A percentile compares a stretch with the other conserved stretches of the same genome.
These are phyloP conservation scores for Stemphylium vesicarium DNA, from an alignment of 2,329 filamentous ascomycete species.

Conservation along the genomic window DNA sequence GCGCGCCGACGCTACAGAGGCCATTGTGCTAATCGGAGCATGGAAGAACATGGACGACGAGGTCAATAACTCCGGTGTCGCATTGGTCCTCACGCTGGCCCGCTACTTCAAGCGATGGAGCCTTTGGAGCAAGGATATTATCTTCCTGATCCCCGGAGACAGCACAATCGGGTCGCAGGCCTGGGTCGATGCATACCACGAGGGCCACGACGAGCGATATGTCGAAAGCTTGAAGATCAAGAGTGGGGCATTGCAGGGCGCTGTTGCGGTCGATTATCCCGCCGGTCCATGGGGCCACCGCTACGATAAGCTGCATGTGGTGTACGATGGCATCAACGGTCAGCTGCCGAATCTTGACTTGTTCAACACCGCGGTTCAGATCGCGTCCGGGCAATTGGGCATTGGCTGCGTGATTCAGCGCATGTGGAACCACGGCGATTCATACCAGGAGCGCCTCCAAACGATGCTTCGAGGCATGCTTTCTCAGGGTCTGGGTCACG, in stretches of 20 bases:
- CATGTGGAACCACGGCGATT: conserved; percentile 78
- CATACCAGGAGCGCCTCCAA: conserved; percentile 79
- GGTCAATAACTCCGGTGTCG: conserved; percentile 85
- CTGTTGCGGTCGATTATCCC: conserved; percentile 91
- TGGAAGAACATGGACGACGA: conserved; percentile 83
- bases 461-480: conserved; percentile 94
- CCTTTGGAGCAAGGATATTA: conserved; percentile 98
- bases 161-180: conserved; percentile 90
- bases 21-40: conserved; percentile 88
- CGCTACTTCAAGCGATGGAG: conserved; percentile 98
- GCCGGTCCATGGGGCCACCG: conserved; percentile 70
- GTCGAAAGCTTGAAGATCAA: conserved; percentile 84
- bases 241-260: conserved; percentile 90
- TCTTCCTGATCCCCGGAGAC: conserved; percentile 87
- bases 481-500: conserved; percentile 86
- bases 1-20: conserved; percentile 93
- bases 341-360: conserved; percentile 95
- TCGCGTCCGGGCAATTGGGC: conserved; percentile 90
- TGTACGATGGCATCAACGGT: conserved; percentile 95
- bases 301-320: conserved; percentile 87
- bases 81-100: conserved; percentile 82
- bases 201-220: conserved; percentile 74
- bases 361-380: conserved; percentile 89
- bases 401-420: conserved; percentile 83
- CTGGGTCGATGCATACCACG: conserved; percentile 98